A percentile compares a stretch with the other conserved stretches of the same genome.
phyloP scores from a whole-genome alignment of 2,329 filamentous ascomycete genomes.

The Sclerotinia glacialis region DNA sequence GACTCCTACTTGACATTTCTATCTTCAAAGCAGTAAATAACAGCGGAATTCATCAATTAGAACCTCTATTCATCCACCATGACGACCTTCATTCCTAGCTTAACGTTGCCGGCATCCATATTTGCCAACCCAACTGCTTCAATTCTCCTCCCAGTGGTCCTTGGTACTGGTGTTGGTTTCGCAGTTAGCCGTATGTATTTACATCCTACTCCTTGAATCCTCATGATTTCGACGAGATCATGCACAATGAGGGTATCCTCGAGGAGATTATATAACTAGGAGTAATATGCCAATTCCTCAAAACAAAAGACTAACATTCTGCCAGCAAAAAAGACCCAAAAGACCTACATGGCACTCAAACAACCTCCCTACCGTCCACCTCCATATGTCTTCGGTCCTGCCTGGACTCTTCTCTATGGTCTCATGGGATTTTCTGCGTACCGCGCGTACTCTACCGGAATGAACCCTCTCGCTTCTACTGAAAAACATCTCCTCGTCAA shows the following conservation, averaged over 20 bases:
- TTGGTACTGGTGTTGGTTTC: conserved; percentile 73
- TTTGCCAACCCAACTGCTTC: conserved; percentile 71
- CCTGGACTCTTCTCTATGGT: conserved; percentile 65
- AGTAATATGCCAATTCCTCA: too few species aligned
- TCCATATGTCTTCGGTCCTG: conserved; percentile 60
- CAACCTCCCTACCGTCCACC: conserved; percentile 65
- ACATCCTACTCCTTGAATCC: background rate
- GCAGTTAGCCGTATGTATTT: conserved; percentile 57
- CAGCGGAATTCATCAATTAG: background rate
- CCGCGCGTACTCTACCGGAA: conserved; percentile 65
- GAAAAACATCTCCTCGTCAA: conserved; percentile 46
- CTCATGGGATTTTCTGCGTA: conserved; percentile 89
- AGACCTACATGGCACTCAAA: conserved; percentile 62
- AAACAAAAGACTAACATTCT: conserved; percentile 2
- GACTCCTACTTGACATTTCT: background rate
- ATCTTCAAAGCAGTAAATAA: background rate
- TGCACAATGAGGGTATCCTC: background rate
- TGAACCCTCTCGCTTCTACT: conserved; percentile 46
- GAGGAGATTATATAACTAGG: background rate
- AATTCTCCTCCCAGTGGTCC: conserved; percentile 69
- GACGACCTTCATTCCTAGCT: conserved; percentile 75
- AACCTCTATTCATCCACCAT: conserved; percentile 48
- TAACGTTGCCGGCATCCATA: conserved; percentile 69
- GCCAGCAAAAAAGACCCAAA: conserved; percentile 55
- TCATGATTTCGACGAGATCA: background rate